Evolutionary conservation across 2,329 filamentous ascomycete species (phyloP).

Genomic region (Samsoniella hepiali): DNA sequence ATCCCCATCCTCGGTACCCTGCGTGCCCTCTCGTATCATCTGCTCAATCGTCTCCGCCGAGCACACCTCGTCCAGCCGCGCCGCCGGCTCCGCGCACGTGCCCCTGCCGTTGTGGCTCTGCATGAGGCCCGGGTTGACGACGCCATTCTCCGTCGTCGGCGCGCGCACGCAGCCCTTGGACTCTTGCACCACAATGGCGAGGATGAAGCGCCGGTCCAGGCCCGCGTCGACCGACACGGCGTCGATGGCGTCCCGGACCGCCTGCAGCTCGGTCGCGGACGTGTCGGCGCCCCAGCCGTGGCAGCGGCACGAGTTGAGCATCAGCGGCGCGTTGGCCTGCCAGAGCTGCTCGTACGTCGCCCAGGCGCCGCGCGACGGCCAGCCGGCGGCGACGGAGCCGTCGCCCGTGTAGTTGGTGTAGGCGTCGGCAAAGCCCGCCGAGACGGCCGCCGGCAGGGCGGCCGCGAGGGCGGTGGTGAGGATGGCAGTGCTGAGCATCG

Average conservation of each 20-base stretch:
- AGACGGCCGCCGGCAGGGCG: not conserved
- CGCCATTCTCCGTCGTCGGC: not conserved
- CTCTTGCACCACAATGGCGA: conserved; percentile 33
- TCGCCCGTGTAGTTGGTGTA: conserved; percentile 24
- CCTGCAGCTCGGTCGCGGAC: not conserved
- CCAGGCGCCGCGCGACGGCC: conserved; percentile 17
- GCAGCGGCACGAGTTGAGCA: conserved; percentile 16
- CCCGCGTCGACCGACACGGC: not conserved
- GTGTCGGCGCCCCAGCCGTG: conserved; percentile 7
- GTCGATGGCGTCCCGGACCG: not conserved
- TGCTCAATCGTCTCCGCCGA: not conserved
- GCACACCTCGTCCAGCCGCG: not conserved
- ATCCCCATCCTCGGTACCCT: not conserved
- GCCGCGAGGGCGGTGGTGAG: not conserved
- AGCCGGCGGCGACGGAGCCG: conserved; percentile 25
- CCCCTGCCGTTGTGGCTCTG: conserved; percentile 4
- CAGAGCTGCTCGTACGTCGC: conserved; percentile 21
- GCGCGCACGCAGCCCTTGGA: conserved; percentile 18
- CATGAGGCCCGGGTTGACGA: conserved; percentile 10
- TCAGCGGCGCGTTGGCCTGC: conserved; percentile 20
- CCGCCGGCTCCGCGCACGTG: not conserved
- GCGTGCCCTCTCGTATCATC: conserved; percentile 3
- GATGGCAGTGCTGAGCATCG: not conserved
- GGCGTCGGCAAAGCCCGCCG: conserved; percentile 17
- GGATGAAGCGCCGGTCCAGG: conserved; percentile 20